Base-by-base conservation (phyloP, 208 protist species). In the Trichomonas tenax region DNA sequence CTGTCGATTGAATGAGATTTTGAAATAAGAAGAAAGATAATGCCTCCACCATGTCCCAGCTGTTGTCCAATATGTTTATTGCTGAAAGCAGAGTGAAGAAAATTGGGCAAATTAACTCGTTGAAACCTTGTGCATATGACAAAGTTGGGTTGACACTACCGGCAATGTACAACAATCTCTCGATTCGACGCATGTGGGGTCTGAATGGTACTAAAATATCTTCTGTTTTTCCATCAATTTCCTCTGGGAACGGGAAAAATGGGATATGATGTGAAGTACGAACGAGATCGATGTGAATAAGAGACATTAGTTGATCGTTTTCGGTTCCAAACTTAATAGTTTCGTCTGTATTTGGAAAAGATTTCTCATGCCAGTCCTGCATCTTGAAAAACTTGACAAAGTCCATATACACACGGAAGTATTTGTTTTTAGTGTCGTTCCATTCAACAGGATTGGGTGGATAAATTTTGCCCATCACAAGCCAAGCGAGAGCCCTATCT, bases 71-170 rank as follows among this genome's bases (percentile, higher is more conserved):
- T 40, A 84, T 14, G 3, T 34, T 41, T 36, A 15, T 41, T 3
- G 34, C 81, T 23, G 34, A 40, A 40, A 40, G 34, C 26, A 84
- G 41, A 23, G 81, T 40, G 41, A 41, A 84, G 34, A 41, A 84
- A 11, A 84, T 84, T 34, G 34, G 34, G 15, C 81, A 84, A 84
- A 34, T 41, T 34, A 84, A 41, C 17, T 89, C 82, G 23, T 89
- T 89, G 23, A 89, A 89, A n/a, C 82, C 82, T 89, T 89, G 82
- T 48, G 36, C 40, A 89, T 89, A 89, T 44, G 40, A 89, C 45
- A 89, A 9, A 31, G 40, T 48, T 46, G 40, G 82, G 48, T 89
- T 48, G 40, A 89, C 4, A n/a, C 14, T 44, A 15, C 40, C 82
- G 9, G 9, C 2, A 10, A 89, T 89, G 31, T 89, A 89, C 9